Evolutionary conservation across 225 moss, liverwort and hornwort genomes (phyloP).

Genomic region (Bryum argenteum): DNA sequence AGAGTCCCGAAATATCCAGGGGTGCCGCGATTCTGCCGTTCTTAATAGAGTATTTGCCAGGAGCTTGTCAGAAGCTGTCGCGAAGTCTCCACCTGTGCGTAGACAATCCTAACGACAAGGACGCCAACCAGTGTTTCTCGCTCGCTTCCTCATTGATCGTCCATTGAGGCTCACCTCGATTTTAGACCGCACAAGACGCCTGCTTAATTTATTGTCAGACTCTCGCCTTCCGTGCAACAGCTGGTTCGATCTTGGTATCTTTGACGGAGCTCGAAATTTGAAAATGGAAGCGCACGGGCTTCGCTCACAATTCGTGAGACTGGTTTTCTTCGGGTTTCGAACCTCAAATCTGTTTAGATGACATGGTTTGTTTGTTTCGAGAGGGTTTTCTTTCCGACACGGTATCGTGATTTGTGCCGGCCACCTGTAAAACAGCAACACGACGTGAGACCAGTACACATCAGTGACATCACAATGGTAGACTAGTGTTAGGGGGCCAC

Average conservation of each 20-base stretch:
- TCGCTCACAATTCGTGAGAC: not conserved
- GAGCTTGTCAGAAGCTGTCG: not conserved
- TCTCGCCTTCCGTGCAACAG: not conserved
- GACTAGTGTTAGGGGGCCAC: not conserved
- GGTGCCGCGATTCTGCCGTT: not conserved
- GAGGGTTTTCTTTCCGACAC: not conserved
- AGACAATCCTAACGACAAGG: constrained; percentile 11
- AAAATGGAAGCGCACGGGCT: not conserved
- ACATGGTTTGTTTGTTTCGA: not conserved
- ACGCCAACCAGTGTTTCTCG: not conserved
- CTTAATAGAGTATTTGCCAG: not conserved
- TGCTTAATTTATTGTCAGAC: not conserved
- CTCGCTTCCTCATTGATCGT: not conserved
- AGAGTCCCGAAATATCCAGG: constrained; percentile 10
- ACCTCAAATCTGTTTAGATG: not conserved
- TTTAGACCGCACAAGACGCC: not conserved
- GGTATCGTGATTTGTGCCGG: not conserved
- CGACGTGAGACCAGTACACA: not conserved
- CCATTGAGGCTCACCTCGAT: not conserved
- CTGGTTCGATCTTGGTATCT: constrained; percentile 5
- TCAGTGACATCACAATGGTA: not conserved
- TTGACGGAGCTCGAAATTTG: not conserved
- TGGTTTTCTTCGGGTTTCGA: not conserved
- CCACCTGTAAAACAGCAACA: not conserved
- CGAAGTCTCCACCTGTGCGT: constrained; percentile 16